phyloP scores from a whole-genome alignment of 306 rosid species.

The Rosa multiflora region DNA sequence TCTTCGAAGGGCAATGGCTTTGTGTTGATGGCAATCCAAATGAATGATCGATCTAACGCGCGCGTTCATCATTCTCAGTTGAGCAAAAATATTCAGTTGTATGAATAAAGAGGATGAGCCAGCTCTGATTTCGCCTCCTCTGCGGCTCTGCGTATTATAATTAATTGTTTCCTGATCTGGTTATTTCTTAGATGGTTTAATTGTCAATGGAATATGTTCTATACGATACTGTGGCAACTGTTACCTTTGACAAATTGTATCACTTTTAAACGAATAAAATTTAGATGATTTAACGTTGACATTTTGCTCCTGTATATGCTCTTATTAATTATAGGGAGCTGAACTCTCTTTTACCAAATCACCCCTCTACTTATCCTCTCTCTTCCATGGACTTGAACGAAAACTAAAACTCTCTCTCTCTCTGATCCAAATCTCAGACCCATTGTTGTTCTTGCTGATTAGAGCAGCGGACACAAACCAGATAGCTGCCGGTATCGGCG shows the following conservation, averaged over 20 bases:
- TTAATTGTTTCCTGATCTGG: not conserved
- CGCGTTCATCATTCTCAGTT: not conserved
- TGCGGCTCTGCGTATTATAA: not conserved
- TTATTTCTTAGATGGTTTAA: not conserved
- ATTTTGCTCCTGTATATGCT: no score
- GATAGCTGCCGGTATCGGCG: no score
- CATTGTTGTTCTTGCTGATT: no score
- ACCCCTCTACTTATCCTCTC: no score
- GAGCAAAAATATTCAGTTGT: not conserved
- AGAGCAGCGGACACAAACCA: no score
- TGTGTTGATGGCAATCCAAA: slow-evolving; percentile 12
- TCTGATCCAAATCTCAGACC: no score
- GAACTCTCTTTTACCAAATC: no score
- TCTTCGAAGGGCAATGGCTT: slow-evolving; percentile 27
- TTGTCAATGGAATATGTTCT: not conserved
- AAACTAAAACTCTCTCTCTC: no score
- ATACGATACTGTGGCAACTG: not conserved
- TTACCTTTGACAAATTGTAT: no score
- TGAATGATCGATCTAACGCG: not conserved
- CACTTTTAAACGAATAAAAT: no score
- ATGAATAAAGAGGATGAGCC: slow-evolving; percentile 14
- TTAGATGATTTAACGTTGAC: no score
- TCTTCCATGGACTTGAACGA: no score
- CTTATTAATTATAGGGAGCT: not conserved
- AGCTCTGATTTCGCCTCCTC: not conserved